Evolutionary conservation across 257 asterid genomes (phyloP), one percentile per base, ranked within the genome.

Genomic region (Solanum chilense): DNA sequence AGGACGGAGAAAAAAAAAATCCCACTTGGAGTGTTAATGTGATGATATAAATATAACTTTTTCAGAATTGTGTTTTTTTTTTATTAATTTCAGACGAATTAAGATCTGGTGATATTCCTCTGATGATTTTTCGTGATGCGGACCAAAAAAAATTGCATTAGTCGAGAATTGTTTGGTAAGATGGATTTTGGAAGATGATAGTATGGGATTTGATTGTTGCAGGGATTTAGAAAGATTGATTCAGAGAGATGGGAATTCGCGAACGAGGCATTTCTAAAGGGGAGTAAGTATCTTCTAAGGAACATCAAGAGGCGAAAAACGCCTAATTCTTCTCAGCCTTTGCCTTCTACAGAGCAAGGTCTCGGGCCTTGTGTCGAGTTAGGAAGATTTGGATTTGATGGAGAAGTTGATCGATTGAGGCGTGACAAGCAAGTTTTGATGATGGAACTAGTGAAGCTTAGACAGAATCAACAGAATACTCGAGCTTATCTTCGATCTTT

Each of bases 201-300:
- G 64, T 29, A 47, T 44, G 76, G 88, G 66, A 56, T 89, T 86
- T 71, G 77, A 76, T 88, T 88, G 45, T 41, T 94, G 94, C 97
- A 96, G 99, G 99, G 99, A 0, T 96, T 96, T 89, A 92, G 96
- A 90, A 96, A 96, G 92, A 91, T 95, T 41, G 99, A 96, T 91
- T 91, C 98, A 1, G 98, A 96, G 62, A 93, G 87, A 88, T 96
- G 99, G 99, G 98, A 96, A 84, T 96, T 96, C 9, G 98, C 98
- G 0, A 94, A 95, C 62, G 99, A 96, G 85, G 92, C 92, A 1
- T 95, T 96, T 87, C 90, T 94, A 1, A 87, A 85, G 85, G 97
- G 95, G 39, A 94, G 93, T 1, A 93, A 91, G 86, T 95, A 93
- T 31, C 93, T 95, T 3, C 73, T 96, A 21, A 94, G 62, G 91